Evolutionary conservation across 2,329 filamentous ascomycete species (phyloP).

Genomic region (Trichoderma guizhouense): DNA sequence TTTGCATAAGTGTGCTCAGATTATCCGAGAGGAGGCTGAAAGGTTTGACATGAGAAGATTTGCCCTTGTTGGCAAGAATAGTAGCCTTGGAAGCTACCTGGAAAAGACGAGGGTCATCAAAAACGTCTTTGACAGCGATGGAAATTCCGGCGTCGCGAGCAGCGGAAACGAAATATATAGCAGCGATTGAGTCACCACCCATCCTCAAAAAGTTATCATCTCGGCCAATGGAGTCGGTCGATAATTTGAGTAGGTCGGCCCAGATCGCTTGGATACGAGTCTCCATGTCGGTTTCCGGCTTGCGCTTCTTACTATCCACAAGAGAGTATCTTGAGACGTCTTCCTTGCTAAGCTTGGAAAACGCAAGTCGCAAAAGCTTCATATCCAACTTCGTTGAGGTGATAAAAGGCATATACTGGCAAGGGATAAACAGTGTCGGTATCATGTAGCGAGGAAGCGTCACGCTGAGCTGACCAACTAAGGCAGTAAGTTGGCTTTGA

Average conservation of each 20-base stretch:
- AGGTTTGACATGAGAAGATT: neutral
- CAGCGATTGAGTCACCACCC: constrained; percentile 24
- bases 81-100: constrained; percentile 8
- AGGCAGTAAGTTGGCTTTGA: neutral
- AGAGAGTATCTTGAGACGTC: constrained; percentile 23
- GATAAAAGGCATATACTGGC: constrained; percentile 15
- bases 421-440: constrained; percentile 16
- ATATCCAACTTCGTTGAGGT: constrained; percentile 20
- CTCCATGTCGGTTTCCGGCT: constrained; percentile 23
- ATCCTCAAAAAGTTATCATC: constrained; percentile 23
- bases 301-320: constrained; percentile 25
- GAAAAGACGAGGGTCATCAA: constrained; percentile 13
- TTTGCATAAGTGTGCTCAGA: neutral
- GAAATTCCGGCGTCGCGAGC: constrained; percentile 15
- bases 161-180: constrained; percentile 22
- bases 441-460: constrained; percentile 18
- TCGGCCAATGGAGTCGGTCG: constrained; percentile 15
- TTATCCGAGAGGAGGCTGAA: constrained; percentile 6
- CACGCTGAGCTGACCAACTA: constrained; percentile 15
- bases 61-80: neutral
- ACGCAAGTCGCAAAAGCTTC: constrained; percentile 10
- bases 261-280: constrained; percentile 35
- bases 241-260: constrained; percentile 6
- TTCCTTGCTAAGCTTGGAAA: constrained; percentile 5
- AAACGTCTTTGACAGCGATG: constrained; percentile 17